Percentiles rank a stretch among this genome's conserved stretches.
Evolutionary conservation across 257 asterid genomes (phyloP).

Genomic region (Buddleja alternifolia): DNA sequence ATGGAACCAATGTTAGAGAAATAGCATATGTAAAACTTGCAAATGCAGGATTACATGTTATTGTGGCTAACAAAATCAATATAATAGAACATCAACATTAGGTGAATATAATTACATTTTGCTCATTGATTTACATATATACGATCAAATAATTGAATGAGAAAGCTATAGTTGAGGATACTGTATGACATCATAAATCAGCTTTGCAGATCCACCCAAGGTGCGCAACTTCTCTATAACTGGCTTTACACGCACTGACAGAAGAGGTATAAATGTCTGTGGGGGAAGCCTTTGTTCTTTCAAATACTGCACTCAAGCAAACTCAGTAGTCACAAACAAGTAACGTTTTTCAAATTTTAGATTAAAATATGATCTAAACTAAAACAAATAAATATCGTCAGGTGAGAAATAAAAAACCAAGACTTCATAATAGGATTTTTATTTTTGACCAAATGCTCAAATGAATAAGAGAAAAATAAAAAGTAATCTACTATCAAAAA

Average conservation of each 20-base stretch:
- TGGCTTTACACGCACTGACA: conserved; percentile 92
- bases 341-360: conserved; percentile 1
- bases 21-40: neutral
- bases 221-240: conserved; percentile 84
- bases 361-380: neutral
- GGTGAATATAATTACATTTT: conserved; percentile 4
- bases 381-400: conserved; percentile 22
- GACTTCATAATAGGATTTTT: neutral
- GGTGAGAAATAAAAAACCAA: conserved; percentile 18
- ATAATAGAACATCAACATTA: neutral
- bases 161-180: conserved; percentile 61
- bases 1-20: neutral
- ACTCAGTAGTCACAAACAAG: conserved; percentile 28
- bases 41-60: conserved; percentile 14
- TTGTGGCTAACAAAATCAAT: neutral
- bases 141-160: conserved; percentile 11
- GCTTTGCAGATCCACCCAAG: conserved; percentile 92
- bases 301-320: conserved; percentile 70
- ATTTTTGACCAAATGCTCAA: neutral
- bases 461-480: neutral
- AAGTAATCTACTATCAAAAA: too few species aligned
- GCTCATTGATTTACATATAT: conserved; percentile 16
- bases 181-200: conserved; percentile 88
- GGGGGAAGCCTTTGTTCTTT: conserved; percentile 99
- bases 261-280: conserved; percentile 95